Percentiles rank a stretch among this genome's conserved stretches.
Conservation (phyloP, 2,329 filamentous ascomycete species). For the Sporothrix protearum region DNA sequence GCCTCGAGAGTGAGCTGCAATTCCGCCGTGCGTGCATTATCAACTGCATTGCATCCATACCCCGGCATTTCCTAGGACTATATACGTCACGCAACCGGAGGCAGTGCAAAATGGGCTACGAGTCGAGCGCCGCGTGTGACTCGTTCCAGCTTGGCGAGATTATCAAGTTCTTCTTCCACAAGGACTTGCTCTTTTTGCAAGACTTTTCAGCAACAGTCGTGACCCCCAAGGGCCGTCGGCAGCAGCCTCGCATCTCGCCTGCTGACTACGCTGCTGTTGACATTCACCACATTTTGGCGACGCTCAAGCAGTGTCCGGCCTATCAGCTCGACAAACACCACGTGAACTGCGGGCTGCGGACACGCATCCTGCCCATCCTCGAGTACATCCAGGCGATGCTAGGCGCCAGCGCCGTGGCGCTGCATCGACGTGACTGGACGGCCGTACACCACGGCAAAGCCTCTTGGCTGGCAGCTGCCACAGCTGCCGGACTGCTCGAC, state of each 20-base stretch:
- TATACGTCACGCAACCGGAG: constrained; percentile 62
- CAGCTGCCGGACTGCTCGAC: constrained; percentile 25
- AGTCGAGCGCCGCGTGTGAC: constrained; percentile 68
- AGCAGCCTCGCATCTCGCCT: neutral
- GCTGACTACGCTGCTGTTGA: constrained; percentile 43
- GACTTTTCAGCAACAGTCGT: constrained; percentile 48
- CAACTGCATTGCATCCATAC: constrained; percentile 65
- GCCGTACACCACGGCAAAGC: constrained; percentile 33
- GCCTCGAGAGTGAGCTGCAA: constrained; percentile 64
- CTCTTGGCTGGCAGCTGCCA: constrained; percentile 26
- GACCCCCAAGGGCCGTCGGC: neutral
- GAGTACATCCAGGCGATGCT: constrained; percentile 61
- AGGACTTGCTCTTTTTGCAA: constrained; percentile 57
- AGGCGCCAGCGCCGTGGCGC: constrained; percentile 43
- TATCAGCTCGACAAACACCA: constrained; percentile 75
- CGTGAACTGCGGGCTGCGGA: constrained; percentile 67
- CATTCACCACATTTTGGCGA: constrained; percentile 56
- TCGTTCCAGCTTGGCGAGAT: constrained; percentile 76
- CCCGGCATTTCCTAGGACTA: constrained; percentile 61
- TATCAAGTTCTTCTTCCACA: constrained; percentile 64
- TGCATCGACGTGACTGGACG: constrained; percentile 48
- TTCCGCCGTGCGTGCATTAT: constrained; percentile 64
- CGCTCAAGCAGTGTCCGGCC: constrained; percentile 61
- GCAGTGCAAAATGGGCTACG: constrained; percentile 72
- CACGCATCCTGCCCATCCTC: constrained; percentile 61